These are phyloP conservation scores for Cladochytrium replicatum DNA, from an alignment of 192 early-diverging fungal genomes.

Conservation along the genomic window DNA sequence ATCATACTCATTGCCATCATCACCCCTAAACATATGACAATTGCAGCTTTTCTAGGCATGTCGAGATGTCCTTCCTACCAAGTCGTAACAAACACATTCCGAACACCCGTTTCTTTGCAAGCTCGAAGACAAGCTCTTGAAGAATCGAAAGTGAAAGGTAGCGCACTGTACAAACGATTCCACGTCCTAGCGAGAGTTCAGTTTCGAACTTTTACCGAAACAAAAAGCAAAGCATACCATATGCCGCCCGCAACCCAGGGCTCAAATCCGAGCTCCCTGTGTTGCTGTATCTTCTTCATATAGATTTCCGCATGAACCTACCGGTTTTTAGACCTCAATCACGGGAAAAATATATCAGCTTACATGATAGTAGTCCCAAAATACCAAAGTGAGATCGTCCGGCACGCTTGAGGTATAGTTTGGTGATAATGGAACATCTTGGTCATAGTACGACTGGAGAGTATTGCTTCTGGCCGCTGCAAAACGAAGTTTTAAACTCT, in stretches of 20 bases:
- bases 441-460: constrained; percentile 73
- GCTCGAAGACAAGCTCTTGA: constrained; percentile 63
- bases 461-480: constrained; percentile 73
- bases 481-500: too few species aligned
- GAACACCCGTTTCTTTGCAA: constrained; percentile 50
- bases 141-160: constrained; percentile 71
- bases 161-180: constrained; percentile 72
- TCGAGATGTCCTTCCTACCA: constrained; percentile 27
- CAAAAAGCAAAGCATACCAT: too few species aligned
- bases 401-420: constrained; percentile 55
- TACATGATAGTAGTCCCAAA: constrained; percentile 81
- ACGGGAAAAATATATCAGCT: background rate
- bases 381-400: constrained; percentile 56
- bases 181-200: constrained; percentile 58
- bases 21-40: constrained; percentile 54
- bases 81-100: constrained; percentile 70
- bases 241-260: constrained; percentile 73
- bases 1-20: constrained; percentile 88
- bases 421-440: constrained; percentile 31
- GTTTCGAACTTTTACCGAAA: too few species aligned
- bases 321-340: too few species aligned
- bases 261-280: constrained; percentile 68
- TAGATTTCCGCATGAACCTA: constrained; percentile 55
- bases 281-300: constrained; percentile 66
- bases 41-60: too few species aligned